phyloP scores from a whole-genome alignment of 2,329 filamentous ascomycete species.

The Xylaria sp. region DNA sequence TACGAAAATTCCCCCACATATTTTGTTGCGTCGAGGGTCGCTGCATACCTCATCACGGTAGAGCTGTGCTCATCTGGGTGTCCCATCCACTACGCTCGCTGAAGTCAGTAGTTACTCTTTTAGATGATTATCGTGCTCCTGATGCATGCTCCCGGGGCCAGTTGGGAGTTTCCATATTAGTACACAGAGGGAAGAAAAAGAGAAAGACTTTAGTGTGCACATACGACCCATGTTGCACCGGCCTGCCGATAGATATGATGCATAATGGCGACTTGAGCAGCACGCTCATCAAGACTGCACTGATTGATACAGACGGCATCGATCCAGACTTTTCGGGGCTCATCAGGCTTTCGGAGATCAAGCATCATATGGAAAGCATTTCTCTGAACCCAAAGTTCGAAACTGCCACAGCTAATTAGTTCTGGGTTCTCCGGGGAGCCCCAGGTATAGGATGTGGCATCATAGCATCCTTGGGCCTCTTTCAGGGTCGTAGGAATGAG shows the following conservation, averaged over 20 bases:
- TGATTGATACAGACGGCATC: conserved; percentile 45
- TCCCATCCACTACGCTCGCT: conserved; percentile 37
- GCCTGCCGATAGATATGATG: conserved; percentile 41
- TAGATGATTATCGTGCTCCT: no score
- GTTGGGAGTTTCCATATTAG: no score
- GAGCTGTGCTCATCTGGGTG: conserved; percentile 38
- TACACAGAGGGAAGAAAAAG: no score
- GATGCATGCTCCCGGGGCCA: no score
- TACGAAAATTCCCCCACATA: conserved; percentile 33
- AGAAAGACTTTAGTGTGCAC: no score
- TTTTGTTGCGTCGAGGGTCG: conserved; percentile 33
- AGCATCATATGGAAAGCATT: conserved; percentile 44
- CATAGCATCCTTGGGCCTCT: conserved; percentile 35
- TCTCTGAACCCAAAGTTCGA: conserved; percentile 38
- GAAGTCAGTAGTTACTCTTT: no score
- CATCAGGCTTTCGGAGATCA: conserved; percentile 36
- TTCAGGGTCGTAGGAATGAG: conserved; percentile 40
- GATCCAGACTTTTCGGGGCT: conserved; percentile 41
- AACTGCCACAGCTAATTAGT: conserved; percentile 34
- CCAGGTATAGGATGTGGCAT: conserved; percentile 46
- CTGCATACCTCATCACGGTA: conserved; percentile 40
- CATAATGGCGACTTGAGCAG: conserved; percentile 43
- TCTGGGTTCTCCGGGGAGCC: conserved; percentile 40
- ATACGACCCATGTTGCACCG: conserved; percentile 33
- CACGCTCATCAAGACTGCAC: conserved; percentile 40